Evolutionary conservation across 2,329 filamentous ascomycete genomes (phyloP).

Genomic region (Hortaea werneckii): DNA sequence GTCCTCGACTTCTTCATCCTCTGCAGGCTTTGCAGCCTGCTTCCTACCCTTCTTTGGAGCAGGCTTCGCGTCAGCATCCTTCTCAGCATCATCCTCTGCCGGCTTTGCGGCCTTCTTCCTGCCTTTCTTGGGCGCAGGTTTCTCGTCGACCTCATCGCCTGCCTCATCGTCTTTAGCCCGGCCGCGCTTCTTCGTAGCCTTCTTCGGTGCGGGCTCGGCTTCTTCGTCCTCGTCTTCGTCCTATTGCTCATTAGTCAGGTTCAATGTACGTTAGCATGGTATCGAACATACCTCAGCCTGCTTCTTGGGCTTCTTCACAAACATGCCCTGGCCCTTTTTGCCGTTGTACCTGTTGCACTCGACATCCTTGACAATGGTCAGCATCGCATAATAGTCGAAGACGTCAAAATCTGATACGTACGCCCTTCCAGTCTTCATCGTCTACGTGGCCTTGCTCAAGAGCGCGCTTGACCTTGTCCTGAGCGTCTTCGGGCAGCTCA

Average conservation of each 20-base stretch:
- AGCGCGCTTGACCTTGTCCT: slow-evolving; percentile 64
- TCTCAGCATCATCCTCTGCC: slow-evolving; percentile 1
- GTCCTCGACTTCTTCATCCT: slow-evolving; percentile 2
- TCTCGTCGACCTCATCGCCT: slow-evolving; percentile 12
- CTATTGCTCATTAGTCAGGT: slow-evolving; percentile 7
- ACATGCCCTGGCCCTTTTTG: slow-evolving; percentile 23
- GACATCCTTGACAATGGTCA: slow-evolving; percentile 47
- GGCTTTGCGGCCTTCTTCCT: slow-evolving; percentile 11
- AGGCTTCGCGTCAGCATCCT: slow-evolving; percentile 2
- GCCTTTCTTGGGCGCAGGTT: slow-evolving; percentile 1
- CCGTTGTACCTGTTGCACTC: slow-evolving; percentile 61
- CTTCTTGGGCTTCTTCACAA: slow-evolving; percentile 26
- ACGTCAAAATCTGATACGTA: slow-evolving; percentile 38
- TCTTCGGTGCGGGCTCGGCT: slow-evolving; percentile 7
- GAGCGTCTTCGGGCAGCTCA: slow-evolving; percentile 56
- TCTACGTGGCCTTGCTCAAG: slow-evolving; percentile 71
- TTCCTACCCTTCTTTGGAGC: neutral
- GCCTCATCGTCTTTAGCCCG: slow-evolving; percentile 9
- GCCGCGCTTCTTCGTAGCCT: slow-evolving; percentile 11
- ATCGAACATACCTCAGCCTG: slow-evolving; percentile 11
- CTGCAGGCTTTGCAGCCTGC: neutral
- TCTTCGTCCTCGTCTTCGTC: slow-evolving; percentile 17
- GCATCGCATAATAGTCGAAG: neutral
- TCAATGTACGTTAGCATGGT: neutral
- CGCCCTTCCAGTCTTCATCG: slow-evolving; percentile 78